These are phyloP conservation scores for Geranium incanum DNA, from an alignment of 441 rosid genomes.

Conservation along the genomic window DNA sequence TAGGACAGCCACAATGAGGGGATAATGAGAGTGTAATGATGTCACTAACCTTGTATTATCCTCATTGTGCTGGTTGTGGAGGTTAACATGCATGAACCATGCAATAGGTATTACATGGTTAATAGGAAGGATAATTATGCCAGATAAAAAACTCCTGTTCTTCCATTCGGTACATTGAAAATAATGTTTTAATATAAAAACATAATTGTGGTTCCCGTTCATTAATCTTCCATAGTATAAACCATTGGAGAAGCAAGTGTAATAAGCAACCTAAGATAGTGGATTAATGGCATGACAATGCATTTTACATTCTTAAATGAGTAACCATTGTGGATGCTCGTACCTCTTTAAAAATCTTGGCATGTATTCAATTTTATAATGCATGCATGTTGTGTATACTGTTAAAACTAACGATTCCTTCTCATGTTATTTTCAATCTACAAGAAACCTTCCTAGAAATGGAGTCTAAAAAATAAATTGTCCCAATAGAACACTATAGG, in stretches of 20 bases:
- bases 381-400: neutral
- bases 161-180: neutral
- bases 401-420: neutral
- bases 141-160: neutral
- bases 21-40: neutral
- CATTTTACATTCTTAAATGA: too few relatives aligned
- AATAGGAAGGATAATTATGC: neutral
- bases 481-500: neutral
- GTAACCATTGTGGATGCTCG: too few relatives aligned
- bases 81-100: neutral
- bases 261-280: too few relatives aligned
- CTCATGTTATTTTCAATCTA: neutral
- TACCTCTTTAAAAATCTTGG: neutral
- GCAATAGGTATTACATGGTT: neutral
- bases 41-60: neutral
- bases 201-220: too few relatives aligned
- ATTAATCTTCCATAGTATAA: too few relatives aligned
- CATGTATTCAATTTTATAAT: neutral
- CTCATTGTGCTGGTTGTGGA: neutral
- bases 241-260: too few relatives aligned
- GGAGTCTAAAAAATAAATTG: neutral
- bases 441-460: neutral
- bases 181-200: too few relatives aligned
- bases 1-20: neutral
- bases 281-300: too few relatives aligned